Evolutionary conservation across 2,329 filamentous ascomycete genomes (phyloP).

Genomic region (Plenodomus lindquistii): DNA sequence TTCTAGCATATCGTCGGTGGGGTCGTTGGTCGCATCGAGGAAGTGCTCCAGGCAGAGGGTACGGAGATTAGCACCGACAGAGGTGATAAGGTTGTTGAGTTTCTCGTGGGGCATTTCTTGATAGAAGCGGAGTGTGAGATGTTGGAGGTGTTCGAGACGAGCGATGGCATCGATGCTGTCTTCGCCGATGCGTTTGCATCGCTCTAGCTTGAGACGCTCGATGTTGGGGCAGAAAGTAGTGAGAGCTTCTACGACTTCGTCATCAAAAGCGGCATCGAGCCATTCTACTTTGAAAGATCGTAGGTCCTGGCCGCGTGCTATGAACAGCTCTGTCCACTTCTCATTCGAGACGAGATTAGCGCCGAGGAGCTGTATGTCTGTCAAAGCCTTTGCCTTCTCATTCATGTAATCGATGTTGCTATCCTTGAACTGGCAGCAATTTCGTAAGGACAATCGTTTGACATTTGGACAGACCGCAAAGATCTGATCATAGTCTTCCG

Average conservation of each 20-base stretch:
- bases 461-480: slow-evolving; percentile 75
- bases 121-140: slow-evolving; percentile 73
- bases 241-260: slow-evolving; percentile 68
- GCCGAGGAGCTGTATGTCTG: slow-evolving; percentile 76
- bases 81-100: slow-evolving; percentile 64
- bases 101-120: slow-evolving; percentile 59
- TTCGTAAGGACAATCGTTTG: slow-evolving; percentile 73
- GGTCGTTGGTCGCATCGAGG: slow-evolving; percentile 64
- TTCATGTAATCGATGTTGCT: slow-evolving; percentile 79
- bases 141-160: slow-evolving; percentile 65
- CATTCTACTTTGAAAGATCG: slow-evolving; percentile 77
- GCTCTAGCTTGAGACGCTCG: slow-evolving; percentile 74
- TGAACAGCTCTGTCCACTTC: slow-evolving; percentile 74
- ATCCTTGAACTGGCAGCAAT: slow-evolving; percentile 92
- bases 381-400: slow-evolving; percentile 69
- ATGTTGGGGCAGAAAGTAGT: slow-evolving; percentile 68
- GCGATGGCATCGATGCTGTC: slow-evolving; percentile 68
- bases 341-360: slow-evolving; percentile 80
- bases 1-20: slow-evolving; percentile 59
- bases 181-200: slow-evolving; percentile 75
- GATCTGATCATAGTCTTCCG: slow-evolving; percentile 78
- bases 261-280: slow-evolving; percentile 79
- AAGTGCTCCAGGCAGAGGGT: slow-evolving; percentile 79
- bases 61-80: slow-evolving; percentile 67
- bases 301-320: slow-evolving; percentile 66